Base-by-base conservation (phyloP, 257 asterid species). In the Craterostigma plantagineum region DNA sequence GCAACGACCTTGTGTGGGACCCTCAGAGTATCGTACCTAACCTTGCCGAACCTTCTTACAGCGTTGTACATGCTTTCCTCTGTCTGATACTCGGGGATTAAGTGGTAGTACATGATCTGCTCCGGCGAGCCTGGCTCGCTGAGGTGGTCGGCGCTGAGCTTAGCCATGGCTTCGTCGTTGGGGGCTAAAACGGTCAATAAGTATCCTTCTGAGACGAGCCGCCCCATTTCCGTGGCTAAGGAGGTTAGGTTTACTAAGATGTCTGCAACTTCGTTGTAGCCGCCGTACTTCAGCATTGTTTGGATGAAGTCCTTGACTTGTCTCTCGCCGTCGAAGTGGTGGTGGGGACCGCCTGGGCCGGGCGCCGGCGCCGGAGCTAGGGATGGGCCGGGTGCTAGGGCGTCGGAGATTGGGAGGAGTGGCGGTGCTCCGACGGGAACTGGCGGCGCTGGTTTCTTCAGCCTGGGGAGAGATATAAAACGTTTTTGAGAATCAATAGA, bases 61-160 rank as follows among this genome's bases (percentile, higher is more conserved):
- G 98, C 60, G 56, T 79, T 87, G 48, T 87, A 87, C 98, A 87
- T 87, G 34, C 98, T 87, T 45, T 87, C 98, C 45, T 87, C 98
- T 3, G 95, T 82, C 34, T 87, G 95, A 14, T 87, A 87, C 70
- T 87, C 98, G 0, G 98, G 93, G 3, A 87, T 58, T 16, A 87
- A 4, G 56, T 87, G 98, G 9, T 82, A 82, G 15, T 87, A 87
- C 76, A 87, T 74, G 12, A 87, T 87, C 35, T 76, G 93, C 73
- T 87, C 98, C 54, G 95, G 95, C 7, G 97, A 87, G 3, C 93
- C 97, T 0, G 97, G 93, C 35, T 87, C 98, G 9, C 83, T 71
- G 53, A 87, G 16, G 36, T 76, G 93, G 63, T 87, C 98, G 0
- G 92, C 72, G 0, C 86, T 76, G 0, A 87, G 27, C 54, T 87